Evolutionary conservation across 179 eudicot species (phyloP).

Genomic region (Silene vulgaris): DNA sequence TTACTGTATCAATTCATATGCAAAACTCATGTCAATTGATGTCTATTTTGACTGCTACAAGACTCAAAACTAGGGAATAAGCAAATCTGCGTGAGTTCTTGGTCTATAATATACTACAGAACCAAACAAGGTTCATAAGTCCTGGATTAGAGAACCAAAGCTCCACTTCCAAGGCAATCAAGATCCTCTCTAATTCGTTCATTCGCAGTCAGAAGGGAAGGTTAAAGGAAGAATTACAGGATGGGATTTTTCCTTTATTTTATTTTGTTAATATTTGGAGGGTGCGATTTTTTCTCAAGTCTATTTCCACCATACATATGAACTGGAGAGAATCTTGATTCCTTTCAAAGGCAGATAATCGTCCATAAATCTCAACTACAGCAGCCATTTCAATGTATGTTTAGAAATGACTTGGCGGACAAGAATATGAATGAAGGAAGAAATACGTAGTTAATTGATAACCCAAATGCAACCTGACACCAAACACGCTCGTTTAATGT

Average conservation of each 20-base stretch:
- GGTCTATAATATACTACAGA: background rate
- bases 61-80: background rate
- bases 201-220: background rate
- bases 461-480: background rate
- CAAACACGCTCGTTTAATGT: background rate
- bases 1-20: background rate
- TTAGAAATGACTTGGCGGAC: background rate
- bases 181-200: background rate
- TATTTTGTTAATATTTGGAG: background rate
- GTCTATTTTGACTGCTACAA: background rate
- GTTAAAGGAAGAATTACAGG: background rate
- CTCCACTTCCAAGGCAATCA: background rate
- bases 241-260: background rate
- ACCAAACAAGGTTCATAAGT: background rate
- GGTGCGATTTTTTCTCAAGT: background rate
- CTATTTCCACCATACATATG: no score
- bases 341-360: no score
- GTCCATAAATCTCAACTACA: no score
- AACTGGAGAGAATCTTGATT: no score
- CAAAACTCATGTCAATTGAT: background rate
- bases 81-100: background rate
- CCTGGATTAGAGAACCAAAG: background rate
- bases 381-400: background rate
- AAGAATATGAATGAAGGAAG: background rate
- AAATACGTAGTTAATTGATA: background rate